Base-by-base conservation (phyloP, 352 stramenopile genomes). In the Phytophthora pistaciae region DNA sequence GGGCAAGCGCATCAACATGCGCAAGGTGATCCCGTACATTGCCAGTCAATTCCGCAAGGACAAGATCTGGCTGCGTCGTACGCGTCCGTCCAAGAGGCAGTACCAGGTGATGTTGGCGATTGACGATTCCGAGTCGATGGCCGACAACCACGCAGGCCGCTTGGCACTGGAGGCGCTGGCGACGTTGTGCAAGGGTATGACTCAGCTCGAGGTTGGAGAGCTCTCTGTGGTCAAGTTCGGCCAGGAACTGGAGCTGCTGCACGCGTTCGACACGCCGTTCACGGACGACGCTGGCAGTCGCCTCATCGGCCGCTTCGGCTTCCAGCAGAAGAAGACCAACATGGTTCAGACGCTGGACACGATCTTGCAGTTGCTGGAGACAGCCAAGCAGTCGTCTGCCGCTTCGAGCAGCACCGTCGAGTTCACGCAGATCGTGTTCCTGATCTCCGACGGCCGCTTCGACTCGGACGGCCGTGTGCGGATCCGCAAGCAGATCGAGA, bases 1-100 rank as follows among this genome's bases (percentile, higher is more conserved):
- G 10, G 98, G 98, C 38, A 99, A 99, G 80, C 87, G 98, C 60
- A 99, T 99, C 69, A 99, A 99, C 77, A 99, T 99, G 98, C 97
- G 98, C 65, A 98, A 98, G 66, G 98, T 99, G 57, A 99, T 99
- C 82, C 92, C 97, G 29, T 99, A 99, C 85, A 99, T 99, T 70
- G 98, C 98, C n/a, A 99, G 91, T 72, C 96, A 99, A 66, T 99
- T 99, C 82, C 89, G 98, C 31, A 99, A 99, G 79, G 98, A 99
- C 83, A 99, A 99, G 80, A 99, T 99, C 73, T 99, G 98, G 98
- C 87, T 99, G 60, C 90, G 98, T 29, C 89, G 98, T 46, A 99
- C 98, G 29, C 99, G 99, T 66, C 98, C 98, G 29, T 98, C 93
- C 5, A 99, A 99, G 78, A 87, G 98, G 29, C 93, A 98, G 71